Base-by-base conservation (phyloP, 768 basidiomycete genomes). In the Wakefieldia striispora region DNA sequence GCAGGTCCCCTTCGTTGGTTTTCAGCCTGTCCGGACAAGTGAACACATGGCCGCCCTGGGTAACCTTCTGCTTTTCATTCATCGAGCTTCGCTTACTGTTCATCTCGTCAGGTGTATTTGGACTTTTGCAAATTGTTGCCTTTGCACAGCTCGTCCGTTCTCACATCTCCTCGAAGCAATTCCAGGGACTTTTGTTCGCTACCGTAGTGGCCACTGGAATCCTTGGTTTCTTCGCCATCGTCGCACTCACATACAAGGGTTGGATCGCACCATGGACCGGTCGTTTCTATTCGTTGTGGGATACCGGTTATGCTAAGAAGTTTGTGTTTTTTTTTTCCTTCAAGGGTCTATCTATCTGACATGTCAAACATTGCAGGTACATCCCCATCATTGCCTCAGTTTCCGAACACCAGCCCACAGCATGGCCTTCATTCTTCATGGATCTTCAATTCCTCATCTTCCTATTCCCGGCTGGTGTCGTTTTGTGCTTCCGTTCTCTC, bases 231-330 rank as follows among this genome's bases (percentile, higher is more conserved):
- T 69, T 75, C 5, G 88, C 80, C 0, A 83, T 98, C 49, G 82
- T 83, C 38, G 80, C 80, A 41, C 78, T 98, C 55, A 97, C 95
- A 0, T 89, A 91, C 72, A 88, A 85, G 51, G 95, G 95, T 17
- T 90, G 84, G 81, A 98, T 99, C 59, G 95, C 95, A 4, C 95
- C 95, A 0, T 99, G 97, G 95, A 98, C 95, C n/a, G 97, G 97
- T 34, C 87, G 97, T 49, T 98, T 99, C 79, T 99, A 99, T 71
- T 97, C 94, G 0, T 76, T 99, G 2, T 99, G 97, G 97, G 97
- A 99, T 68, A 98, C 95, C 0, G 95, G 93, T 27, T 99, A 99
- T 63, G 97, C 97, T 45, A 97, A 95, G 70, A 95, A 95, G 92
- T 95, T 62, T 31, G 77, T 68, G 21, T 54, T 26, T 39, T 37